Evolutionary conservation across 192 early-diverging fungal species (phyloP).

Genomic region (Linnemannia schmuckeri): DNA sequence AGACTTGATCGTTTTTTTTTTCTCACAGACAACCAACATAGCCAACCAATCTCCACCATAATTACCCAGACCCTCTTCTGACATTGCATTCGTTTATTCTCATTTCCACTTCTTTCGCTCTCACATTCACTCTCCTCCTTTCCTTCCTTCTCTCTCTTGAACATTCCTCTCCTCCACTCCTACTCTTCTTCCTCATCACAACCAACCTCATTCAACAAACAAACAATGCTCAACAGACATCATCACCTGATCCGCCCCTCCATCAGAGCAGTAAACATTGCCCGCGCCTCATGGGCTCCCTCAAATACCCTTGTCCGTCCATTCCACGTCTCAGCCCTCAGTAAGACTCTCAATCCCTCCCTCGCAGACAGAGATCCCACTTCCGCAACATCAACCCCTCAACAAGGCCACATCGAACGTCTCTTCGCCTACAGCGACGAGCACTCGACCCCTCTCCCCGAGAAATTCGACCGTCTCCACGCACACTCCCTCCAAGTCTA

Average conservation of each 20-base stretch:
- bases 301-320: not conserved
- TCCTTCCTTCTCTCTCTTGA: not conserved
- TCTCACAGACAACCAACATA: no score
- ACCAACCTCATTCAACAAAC: no score
- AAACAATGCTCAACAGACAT: not conserved
- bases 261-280: not conserved
- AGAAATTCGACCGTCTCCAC: slow-evolving; percentile 24
- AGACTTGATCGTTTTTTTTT: no score
- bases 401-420: not conserved
- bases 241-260: not conserved
- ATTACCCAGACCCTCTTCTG: no score
- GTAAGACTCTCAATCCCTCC: not conserved
- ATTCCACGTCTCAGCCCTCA: not conserved
- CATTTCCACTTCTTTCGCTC: no score
- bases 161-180: not conserved
- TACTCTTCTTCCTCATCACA: not conserved
- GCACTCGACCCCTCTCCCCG: slow-evolving; percentile 27
- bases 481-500: slow-evolving; percentile 4
- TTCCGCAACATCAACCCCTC: not conserved
- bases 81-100: no score
- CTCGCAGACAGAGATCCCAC: not conserved
- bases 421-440: slow-evolving; percentile 20
- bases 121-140: not conserved
- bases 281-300: not conserved
- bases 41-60: no score